Evolutionary conservation across 202 grass and related monocot species (phyloP).

Genomic region (Hordeum pubiflorum): DNA sequence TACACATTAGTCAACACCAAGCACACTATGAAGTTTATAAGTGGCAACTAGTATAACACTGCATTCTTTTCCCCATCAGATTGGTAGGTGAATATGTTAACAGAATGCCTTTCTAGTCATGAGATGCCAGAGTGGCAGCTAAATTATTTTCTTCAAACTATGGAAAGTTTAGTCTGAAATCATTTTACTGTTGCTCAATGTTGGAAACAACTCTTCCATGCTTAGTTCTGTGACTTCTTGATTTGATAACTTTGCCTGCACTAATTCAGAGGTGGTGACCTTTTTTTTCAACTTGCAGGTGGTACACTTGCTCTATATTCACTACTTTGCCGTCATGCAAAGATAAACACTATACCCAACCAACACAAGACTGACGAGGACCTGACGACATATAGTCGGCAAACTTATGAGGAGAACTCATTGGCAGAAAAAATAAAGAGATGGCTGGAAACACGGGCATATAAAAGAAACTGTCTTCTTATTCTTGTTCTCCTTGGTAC

Average conservation of each 20-base stretch:
- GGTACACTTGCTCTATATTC: constrained; percentile 99
- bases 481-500: constrained; percentile 91
- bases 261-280: background rate
- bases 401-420: constrained; percentile 78
- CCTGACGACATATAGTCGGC: constrained; percentile 89
- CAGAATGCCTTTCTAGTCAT: background rate
- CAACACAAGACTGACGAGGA: constrained; percentile 91
- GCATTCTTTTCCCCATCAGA: background rate
- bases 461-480: constrained; percentile 81
- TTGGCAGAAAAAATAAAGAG: constrained; percentile 73
- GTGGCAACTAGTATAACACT: background rate
- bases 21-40: background rate
- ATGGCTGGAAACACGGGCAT: constrained; percentile 73
- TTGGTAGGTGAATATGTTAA: background rate
- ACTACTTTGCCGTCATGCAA: constrained; percentile 89
- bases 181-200: background rate
- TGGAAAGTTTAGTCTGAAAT: background rate
- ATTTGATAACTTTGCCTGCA: background rate
- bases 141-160: background rate
- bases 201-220: background rate
- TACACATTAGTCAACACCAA: background rate
- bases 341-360: constrained; percentile 91
- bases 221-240: background rate
- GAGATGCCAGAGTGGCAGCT: background rate
- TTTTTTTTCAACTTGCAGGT: constrained; percentile 36